Conservation (phyloP, 2,329 filamentous ascomycete genomes). For the Talaromyces sp. region DNA sequence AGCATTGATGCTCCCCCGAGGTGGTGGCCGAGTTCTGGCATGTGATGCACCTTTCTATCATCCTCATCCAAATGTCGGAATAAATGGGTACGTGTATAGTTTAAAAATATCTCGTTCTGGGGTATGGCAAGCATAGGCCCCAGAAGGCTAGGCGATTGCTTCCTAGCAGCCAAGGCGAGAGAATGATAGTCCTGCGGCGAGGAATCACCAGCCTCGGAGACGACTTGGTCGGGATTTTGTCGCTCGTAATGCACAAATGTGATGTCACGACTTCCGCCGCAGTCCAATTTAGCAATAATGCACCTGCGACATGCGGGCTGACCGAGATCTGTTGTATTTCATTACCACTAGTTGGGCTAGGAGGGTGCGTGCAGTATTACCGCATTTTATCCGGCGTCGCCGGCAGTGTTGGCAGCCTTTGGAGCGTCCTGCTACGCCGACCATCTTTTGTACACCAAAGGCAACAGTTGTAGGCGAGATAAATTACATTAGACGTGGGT, state of each 20-base stretch:
- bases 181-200: conserved; percentile 30
- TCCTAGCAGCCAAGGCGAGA: conserved; percentile 35
- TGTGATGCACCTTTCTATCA: not conserved
- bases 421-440: conserved; percentile 1
- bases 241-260: conserved; percentile 1
- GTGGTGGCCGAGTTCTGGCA: not conserved
- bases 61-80: not conserved
- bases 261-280: not conserved
- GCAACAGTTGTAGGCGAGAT: not conserved
- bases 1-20: not conserved
- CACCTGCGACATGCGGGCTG: conserved; percentile 2
- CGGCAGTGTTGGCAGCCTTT: conserved; percentile 1
- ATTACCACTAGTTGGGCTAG: not conserved
- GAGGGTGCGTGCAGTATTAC: not conserved
- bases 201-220: not conserved
- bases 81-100: not conserved
- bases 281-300: not conserved
- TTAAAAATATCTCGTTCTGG: not conserved
- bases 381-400: conserved; percentile 5
- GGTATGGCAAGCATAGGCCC: not conserved
- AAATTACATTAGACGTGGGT: not conserved
- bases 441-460: not conserved
- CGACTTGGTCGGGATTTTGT: not conserved
- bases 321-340: not conserved
- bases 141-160: not conserved